Percentiles rank a stretch among this genome's conserved stretches.
These are phyloP conservation scores for Monilinia vaccinii-corymbosi DNA, from an alignment of 2,329 filamentous ascomycete genomes.

Conservation along the genomic window DNA sequence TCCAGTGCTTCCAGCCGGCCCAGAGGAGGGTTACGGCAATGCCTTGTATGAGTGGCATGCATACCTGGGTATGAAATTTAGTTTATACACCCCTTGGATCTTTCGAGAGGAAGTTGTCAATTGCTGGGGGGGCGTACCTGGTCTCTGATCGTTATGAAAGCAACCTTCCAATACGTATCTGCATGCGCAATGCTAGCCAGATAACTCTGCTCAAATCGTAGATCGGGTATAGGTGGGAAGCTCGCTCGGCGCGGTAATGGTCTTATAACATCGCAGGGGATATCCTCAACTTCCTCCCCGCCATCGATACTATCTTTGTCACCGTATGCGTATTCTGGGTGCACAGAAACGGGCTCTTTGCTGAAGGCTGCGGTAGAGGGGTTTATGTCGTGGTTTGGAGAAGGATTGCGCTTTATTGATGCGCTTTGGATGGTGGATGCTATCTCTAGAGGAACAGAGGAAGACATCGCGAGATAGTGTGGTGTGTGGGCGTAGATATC, in stretches of 20 bases:
- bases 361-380: slow-evolving; percentile 66
- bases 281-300: slow-evolving; percentile 49
- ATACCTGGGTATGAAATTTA: slow-evolving; percentile 42
- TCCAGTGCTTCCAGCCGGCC: slow-evolving; percentile 86
- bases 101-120: background rate
- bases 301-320: slow-evolving; percentile 33
- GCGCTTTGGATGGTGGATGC: slow-evolving; percentile 74
- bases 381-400: slow-evolving; percentile 66
- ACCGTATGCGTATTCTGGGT: slow-evolving; percentile 29
- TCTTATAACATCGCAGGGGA: slow-evolving; percentile 56
- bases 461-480: slow-evolving; percentile 20
- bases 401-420: slow-evolving; percentile 65
- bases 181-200: slow-evolving; percentile 77
- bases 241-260: slow-evolving; percentile 42
- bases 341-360: slow-evolving; percentile 49
- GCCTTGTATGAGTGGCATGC: slow-evolving; percentile 83
- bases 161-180: slow-evolving; percentile 69
- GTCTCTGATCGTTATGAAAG: slow-evolving; percentile 78
- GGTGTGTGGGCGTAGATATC: background rate
- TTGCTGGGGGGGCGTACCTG: slow-evolving; percentile 51
- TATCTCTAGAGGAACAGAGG: slow-evolving; percentile 50
- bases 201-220: slow-evolving; percentile 98
- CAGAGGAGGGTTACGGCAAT: slow-evolving; percentile 79
- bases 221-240: slow-evolving; percentile 66
- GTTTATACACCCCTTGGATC: slow-evolving; percentile 1